Base-by-base conservation (phyloP, 345 rosid genomes). In the Clarkia xantiana region DNA sequence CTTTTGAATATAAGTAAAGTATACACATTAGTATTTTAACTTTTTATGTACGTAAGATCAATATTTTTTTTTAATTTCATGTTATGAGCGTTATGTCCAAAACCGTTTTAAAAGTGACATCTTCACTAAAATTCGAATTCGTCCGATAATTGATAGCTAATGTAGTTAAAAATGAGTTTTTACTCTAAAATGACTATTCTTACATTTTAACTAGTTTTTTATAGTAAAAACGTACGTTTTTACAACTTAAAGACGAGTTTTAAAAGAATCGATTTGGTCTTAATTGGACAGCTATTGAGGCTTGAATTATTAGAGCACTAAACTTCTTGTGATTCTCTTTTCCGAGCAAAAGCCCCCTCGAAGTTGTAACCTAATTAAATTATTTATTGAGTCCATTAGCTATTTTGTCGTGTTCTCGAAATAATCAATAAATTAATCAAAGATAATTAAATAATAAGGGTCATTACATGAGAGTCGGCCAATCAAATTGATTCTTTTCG, bases 381-480 rank as follows among this genome's bases (percentile, higher is more conserved):
- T 49, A 49, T 49, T 50, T 44, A 29, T 11, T 8, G 18, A 17
- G 1, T 19, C 49, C 43, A 36, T 49, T 19, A 8, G 7, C 54
- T 49, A 49, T 49, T 50, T 44, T 1, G 62, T 58, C 62, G 55
- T 47, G 10, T 60, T 52, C 40, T 25, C 44, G 0, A 18, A 45
- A 60, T 60, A 60, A 29, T 29, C 36, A 16, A 52, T n/a, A 53
- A 20, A 60, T 41, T 53, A 46, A 14, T 4, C 40, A 39, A 20
- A 36, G 40, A 60, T 52, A 52, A 52, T 45, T 53, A n/a, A 46
- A 48, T 39, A 34, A 52, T 52, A 46, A 45, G 14, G 58, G 23
- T 60, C 52, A 60, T 36, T 39, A 40, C 56, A 47, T 42, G 18
- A 39, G 9, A 18, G 62, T 49, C 55, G 34, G 49, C 55, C 62